These are phyloP conservation scores for Russula emetica DNA, from an alignment of 768 basidiomycete species.

Conservation along the genomic window DNA sequence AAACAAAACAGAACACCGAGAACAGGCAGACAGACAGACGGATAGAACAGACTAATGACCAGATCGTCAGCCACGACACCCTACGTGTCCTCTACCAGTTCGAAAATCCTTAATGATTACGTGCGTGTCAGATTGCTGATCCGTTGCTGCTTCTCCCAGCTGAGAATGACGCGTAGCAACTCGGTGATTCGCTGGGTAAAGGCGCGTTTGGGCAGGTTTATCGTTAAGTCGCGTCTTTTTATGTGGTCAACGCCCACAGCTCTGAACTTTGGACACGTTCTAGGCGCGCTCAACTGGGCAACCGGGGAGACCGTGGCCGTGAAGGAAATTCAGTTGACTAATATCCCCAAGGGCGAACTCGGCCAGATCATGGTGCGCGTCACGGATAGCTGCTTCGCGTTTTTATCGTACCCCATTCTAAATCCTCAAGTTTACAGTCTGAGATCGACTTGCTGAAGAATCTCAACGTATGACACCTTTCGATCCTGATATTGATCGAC, in stretches of 20 bases:
- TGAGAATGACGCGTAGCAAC: conserved; percentile 55
- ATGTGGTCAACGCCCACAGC: not conserved
- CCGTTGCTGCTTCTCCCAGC: not conserved
- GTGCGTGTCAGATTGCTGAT: conserved; percentile 3
- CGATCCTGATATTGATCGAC: not conserved
- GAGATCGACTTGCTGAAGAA: conserved; percentile 98
- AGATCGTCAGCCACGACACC: conserved; percentile 11
- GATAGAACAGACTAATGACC: conserved; percentile 15
- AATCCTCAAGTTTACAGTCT: conserved; percentile 48
- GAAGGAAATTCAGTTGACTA: conserved; percentile 93
- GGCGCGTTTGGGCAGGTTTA: conserved; percentile 98
- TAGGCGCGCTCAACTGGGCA: conserved; percentile 89
- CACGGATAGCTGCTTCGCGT: not conserved
- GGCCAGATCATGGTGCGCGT: conserved; percentile 88
- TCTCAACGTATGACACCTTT: conserved; percentile 60
- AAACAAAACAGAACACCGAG: not conserved
- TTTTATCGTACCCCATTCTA: not conserved
- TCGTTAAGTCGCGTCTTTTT: conserved; percentile 50
- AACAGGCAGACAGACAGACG: not conserved
- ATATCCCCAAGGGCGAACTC: conserved; percentile 89
- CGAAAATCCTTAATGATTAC: conserved; percentile 28
- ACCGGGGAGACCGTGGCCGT: conserved; percentile 98
- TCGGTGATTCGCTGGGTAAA: conserved; percentile 93
- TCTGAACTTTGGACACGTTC: conserved; percentile 1
- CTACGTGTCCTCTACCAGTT: conserved; percentile 17